A percentile compares a stretch with the other conserved stretches of the same genome.
phyloP scores from a whole-genome alignment of 345 rosid genomes.

The Salix udensis region DNA sequence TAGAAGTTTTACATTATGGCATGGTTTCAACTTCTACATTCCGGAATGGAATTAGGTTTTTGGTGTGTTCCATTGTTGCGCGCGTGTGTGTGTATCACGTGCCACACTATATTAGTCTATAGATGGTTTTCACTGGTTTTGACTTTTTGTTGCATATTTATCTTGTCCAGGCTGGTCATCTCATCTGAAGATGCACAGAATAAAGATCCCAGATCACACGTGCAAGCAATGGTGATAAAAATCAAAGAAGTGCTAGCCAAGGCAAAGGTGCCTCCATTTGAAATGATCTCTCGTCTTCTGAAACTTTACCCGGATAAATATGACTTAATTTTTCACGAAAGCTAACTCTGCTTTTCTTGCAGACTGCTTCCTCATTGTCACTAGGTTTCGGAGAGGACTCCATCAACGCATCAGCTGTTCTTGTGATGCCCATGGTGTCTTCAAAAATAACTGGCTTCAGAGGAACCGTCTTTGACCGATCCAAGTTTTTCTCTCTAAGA shows the following conservation, averaged over 20 bases:
- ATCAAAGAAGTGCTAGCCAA: conserved; percentile 49
- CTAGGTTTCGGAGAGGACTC: conserved; percentile 86
- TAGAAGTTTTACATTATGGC: neutral
- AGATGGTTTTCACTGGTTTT: neutral
- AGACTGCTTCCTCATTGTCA: conserved; percentile 66
- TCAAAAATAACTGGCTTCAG: conserved; percentile 88
- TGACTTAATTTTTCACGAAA: neutral
- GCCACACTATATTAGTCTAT: neutral
- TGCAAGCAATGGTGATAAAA: conserved; percentile 55
- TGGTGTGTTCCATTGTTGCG: neutral
- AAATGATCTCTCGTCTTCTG: neutral
- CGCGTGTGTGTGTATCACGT: neutral
- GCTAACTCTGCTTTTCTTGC: conserved; percentile 22
- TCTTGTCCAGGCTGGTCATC: conserved; percentile 47
- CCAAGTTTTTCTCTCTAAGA: conserved; percentile 58
- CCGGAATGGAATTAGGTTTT: neutral
- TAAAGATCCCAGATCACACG: conserved; percentile 57
- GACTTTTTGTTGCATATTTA: neutral
- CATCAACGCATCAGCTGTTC: conserved; percentile 87
- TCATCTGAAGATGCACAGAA: conserved; percentile 48
- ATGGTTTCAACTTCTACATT: neutral
- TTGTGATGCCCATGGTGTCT: conserved; percentile 98
- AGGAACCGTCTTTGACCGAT: conserved; percentile 62
- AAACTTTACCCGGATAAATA: neutral
- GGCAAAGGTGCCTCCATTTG: conserved; percentile 62